Percentiles rank a stretch among this genome's conserved stretches.
These are phyloP conservation scores for Eremothecium gossypii DNA, from an alignment of 1,139 yeast species.

Conservation along the genomic window DNA sequence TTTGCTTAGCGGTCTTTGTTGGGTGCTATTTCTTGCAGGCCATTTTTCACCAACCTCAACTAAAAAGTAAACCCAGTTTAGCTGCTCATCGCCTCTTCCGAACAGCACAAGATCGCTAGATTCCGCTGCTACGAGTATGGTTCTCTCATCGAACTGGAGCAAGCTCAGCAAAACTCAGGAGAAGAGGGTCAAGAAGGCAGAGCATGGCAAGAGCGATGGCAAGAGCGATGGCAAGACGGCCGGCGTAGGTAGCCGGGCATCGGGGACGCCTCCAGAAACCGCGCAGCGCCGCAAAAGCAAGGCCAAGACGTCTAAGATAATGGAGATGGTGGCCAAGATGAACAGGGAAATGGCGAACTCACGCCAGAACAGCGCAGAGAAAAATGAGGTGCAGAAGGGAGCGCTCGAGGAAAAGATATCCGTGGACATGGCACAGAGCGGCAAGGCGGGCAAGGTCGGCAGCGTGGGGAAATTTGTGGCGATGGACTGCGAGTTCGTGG, in stretches of 20 bases:
- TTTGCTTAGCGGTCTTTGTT: too few species aligned
- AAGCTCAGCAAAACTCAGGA: conserved; percentile 14
- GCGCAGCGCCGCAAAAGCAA: too few species aligned
- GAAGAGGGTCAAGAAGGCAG: conserved; percentile 3
- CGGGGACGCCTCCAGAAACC: neutral
- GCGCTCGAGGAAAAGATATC: conserved; percentile 6
- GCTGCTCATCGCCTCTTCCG: too few species aligned
- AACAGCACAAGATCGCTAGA: too few species aligned
- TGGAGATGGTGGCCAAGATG: conserved; percentile 28
- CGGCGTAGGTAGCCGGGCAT: conserved; percentile 4
- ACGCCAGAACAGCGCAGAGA: conserved; percentile 18
- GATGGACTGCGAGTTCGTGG: conserved; percentile 92
- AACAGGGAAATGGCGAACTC: conserved; percentile 22
- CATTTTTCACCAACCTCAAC: too few species aligned
- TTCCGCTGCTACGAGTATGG: conserved; percentile 16
- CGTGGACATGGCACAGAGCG: conserved; percentile 1
- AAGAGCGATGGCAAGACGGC: conserved; percentile 8
- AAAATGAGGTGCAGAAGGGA: conserved; percentile 10
- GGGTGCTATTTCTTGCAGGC: too few species aligned
- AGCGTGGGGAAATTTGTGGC: conserved; percentile 67
- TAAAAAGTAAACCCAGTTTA: too few species aligned
- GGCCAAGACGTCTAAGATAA: conserved; percentile 14
- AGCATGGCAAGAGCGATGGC: conserved; percentile 2
- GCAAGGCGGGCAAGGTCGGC: conserved; percentile 6
- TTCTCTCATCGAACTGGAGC: conserved; percentile 29